Evolutionary conservation across 2,329 filamentous ascomycete species (phyloP), one percentile per base, ranked within the genome.

Genomic region (Teratosphaeria pseudoeucalypti): DNA sequence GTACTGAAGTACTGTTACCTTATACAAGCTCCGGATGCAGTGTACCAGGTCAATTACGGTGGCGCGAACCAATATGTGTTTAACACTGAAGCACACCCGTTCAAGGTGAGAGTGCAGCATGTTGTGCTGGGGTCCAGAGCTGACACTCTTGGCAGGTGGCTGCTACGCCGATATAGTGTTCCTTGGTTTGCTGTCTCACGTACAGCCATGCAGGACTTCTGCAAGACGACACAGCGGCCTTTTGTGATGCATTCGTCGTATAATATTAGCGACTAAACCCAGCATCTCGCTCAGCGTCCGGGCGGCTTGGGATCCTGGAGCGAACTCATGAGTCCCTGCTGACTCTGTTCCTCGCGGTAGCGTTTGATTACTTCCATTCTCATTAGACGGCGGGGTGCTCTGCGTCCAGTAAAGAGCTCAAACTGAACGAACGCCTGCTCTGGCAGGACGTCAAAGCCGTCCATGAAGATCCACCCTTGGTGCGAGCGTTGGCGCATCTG

Each of bases 361-460:
- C 67, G 64, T 39, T 62, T 72, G 62, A 78, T 65, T 12, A 87
- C 84, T 66, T 85, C 85, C 52, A 82, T 77, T 62, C 86, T 81
- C 88, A 92, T 92, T 43, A 88, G 72, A 53, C 83, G 76, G 29
- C 88, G 81, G 1, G 88, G 88, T 16, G 87, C 87, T 71, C 86
- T 82, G 54, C 87, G 79, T 0, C 88, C 88, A 0, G 88, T 91
- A 70, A 92, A 90, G 2, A 92, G 74, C 72, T 92, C 89, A 68
- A 92, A 92, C 67, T 92, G 88, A 1, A 88, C 88, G 72, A 89
- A 89, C 0, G 86, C 89, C 69, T 92, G 88, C 70, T 92, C 89
- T 0, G 87, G 87, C 14, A 92, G 73, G 54, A 91, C 79, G 66
- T 92, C 88, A 12, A 92, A 75, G 0, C 88, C 88, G 67, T 91